These are phyloP conservation scores for Jaltomata sinuosa DNA, from an alignment of 257 asterid species.

Conservation along the genomic window DNA sequence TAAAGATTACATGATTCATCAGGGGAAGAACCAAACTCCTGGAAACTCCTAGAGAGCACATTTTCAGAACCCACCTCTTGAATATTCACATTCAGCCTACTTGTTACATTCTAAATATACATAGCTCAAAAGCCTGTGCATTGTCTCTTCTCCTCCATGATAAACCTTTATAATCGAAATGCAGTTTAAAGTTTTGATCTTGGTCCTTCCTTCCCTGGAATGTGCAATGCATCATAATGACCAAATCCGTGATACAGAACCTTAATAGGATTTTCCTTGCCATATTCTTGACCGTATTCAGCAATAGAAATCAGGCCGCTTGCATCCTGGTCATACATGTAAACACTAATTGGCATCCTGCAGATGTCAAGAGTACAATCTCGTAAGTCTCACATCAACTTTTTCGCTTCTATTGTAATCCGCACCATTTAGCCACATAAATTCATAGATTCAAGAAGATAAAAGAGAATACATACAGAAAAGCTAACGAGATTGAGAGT, in stretches of 20 bases:
- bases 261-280: constrained; percentile 61
- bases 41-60: background rate
- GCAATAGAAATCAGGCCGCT: constrained; percentile 83
- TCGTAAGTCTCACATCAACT: background rate
- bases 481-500: background rate
- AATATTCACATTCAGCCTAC: background rate
- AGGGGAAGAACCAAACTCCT: background rate
- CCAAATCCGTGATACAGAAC: constrained; percentile 86
- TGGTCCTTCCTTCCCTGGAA: constrained; percentile 36
- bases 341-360: constrained; percentile 88
- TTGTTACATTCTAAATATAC: background rate
- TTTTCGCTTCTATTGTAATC: background rate
- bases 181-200: constrained; percentile 52
- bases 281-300: constrained; percentile 87
- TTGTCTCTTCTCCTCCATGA: background rate
- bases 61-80: background rate
- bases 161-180: background rate
- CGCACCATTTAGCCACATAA: background rate
- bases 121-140: background rate
- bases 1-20: background rate
- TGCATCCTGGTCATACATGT: constrained; percentile 61
- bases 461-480: background rate
- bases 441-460: background rate
- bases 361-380: background rate
- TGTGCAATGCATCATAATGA: constrained; percentile 76